phyloP scores from a whole-genome alignment of 805 yeast species.

The Candida caryicola region DNA sequence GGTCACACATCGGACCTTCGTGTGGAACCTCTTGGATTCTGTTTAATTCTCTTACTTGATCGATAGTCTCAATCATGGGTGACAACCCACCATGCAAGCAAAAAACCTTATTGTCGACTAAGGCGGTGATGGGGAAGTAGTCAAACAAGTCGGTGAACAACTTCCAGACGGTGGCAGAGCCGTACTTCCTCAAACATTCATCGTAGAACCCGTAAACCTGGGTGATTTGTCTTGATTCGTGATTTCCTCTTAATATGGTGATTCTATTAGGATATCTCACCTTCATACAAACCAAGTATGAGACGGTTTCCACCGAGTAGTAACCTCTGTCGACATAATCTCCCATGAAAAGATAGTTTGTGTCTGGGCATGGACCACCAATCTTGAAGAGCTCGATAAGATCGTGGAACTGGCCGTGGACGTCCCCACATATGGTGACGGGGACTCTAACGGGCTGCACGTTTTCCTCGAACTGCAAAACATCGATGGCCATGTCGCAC shows the following conservation, averaged over 20 bases:
- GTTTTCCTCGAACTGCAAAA: slow-evolving; percentile 85
- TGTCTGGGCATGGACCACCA: slow-evolving; percentile 61
- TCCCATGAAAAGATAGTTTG: slow-evolving; percentile 48
- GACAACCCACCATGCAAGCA: slow-evolving; percentile 94
- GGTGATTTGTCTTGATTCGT: slow-evolving; percentile 92
- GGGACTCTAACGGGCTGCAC: slow-evolving; percentile 95
- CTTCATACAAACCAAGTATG: slow-evolving; percentile 85
- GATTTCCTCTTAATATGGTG: slow-evolving; percentile 91
- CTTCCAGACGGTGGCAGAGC: slow-evolving; percentile 92
- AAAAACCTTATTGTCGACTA: slow-evolving; percentile 85
- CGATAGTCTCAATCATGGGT: slow-evolving; percentile 90
- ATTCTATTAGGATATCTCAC: slow-evolving; percentile 88
- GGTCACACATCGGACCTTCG: slow-evolving; percentile 97
- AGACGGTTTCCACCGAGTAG: slow-evolving; percentile 88
- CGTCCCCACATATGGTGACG: slow-evolving; percentile 96
- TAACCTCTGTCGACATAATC: slow-evolving; percentile 90
- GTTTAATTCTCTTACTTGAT: slow-evolving; percentile 86
- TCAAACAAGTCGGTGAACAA: slow-evolving; percentile 88
- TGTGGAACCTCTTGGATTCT: slow-evolving; percentile 96
- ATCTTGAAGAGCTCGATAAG: slow-evolving; percentile 88
- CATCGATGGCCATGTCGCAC: slow-evolving; percentile 90
- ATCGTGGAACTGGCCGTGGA: slow-evolving; percentile 95
- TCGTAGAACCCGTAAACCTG: slow-evolving; percentile 96
- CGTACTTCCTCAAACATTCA: slow-evolving; percentile 91
- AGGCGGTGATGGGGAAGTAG: slow-evolving; percentile 89